Evolutionary conservation across 805 yeast genomes (phyloP), one percentile per base, ranked within the genome.

Genomic region (Pichia ethanolica): DNA sequence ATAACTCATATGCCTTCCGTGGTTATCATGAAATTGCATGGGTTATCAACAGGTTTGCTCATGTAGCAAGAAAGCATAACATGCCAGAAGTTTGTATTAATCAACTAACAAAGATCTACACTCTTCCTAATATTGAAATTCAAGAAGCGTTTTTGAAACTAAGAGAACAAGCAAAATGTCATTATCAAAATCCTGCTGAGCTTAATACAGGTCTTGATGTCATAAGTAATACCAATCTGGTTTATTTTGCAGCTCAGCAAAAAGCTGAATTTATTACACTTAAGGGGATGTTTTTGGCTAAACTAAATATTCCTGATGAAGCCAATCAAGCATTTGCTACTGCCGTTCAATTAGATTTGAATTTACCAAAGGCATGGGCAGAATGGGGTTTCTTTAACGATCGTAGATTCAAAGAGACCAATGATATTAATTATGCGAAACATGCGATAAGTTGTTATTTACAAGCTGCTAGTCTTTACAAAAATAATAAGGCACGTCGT

Each of bases 21-120:
- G 99, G 99, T 1, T 93, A 88, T 69, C 99, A 93, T 65, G 99
- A 93, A 67, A 89, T 91, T 65, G 99, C 99, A 0, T 95, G 99
- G 97, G 96, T 93, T 7, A 91, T 93, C 60, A 93, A 93, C 68
- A 71, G 98, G 47, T 93, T 93, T 72, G 99, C 99, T 0, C 99
- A 93, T 70, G 98, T 95, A 48, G 98, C 99, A 0, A 78, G 99
- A 55, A 89, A 89, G 66, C 99, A 93, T 65, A 83, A 87, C 55
- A 87, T 93, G 95, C 87, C 96, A 2, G 97, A 93, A 49, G 99
- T 95, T 38, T 93, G 99, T 70, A 82, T 91, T 55, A 86, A 81
- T 54, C 97, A 93, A 63, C 72, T 93, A 62, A 86, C 96, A 3
- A 86, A 90, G 73, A 93, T 93, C 49, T 93, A 93, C 68, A 91